These are phyloP conservation scores for Prunus mume DNA, from an alignment of 306 rosid species.

Conservation along the genomic window DNA sequence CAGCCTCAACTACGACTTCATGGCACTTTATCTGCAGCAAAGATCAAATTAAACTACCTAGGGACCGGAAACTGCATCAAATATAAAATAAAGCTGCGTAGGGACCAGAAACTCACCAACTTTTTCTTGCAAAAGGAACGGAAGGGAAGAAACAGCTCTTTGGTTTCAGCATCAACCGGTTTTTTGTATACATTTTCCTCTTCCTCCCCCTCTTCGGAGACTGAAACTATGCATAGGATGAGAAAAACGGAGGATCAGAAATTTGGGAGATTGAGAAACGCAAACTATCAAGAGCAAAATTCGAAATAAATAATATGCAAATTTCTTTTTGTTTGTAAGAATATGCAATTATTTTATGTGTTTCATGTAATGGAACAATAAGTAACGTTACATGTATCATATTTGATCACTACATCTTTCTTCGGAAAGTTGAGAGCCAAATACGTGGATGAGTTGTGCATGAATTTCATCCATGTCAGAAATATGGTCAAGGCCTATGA, in stretches of 20 bases:
- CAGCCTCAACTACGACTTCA: constrained; percentile 61
- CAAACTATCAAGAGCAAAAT: no score
- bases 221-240: neutral
- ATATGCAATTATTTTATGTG: no score
- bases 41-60: neutral
- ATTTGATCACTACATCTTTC: no score
- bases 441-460: no score
- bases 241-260: neutral
- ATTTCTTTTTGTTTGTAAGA: no score
- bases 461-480: no score
- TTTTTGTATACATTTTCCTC: constrained; percentile 42
- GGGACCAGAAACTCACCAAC: constrained; percentile 40
- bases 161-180: constrained; percentile 55
- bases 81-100: neutral
- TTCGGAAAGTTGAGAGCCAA: no score
- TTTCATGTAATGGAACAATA: no score
- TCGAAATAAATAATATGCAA: no score
- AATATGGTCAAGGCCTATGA: no score
- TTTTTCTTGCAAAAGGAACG: constrained; percentile 79
- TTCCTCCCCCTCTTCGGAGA: constrained; percentile 37
- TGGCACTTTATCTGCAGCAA: constrained; percentile 62
- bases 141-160: constrained; percentile 69
- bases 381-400: no score
- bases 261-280: no score
- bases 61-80: neutral